Evolutionary conservation across 495 filamentous ascomycete species (phyloP).

Genomic region (Opeltia flavorubescens): DNA sequence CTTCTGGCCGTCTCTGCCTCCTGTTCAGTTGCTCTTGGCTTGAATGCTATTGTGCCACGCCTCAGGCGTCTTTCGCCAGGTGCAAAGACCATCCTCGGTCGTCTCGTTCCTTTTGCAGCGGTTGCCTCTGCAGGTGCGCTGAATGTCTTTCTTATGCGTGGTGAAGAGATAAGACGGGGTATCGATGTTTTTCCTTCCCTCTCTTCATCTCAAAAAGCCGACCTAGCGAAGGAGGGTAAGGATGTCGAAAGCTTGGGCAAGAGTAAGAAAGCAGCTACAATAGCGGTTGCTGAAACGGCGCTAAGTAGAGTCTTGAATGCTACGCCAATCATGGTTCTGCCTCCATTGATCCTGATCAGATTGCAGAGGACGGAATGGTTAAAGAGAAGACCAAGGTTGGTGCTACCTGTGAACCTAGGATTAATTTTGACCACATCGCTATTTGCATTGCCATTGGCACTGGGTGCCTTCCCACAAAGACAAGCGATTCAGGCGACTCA

Average conservation of each 20-base stretch:
- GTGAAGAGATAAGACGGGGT: constrained; percentile 81
- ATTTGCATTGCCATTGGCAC: constrained; percentile 69
- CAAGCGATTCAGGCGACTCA: constrained; percentile 59
- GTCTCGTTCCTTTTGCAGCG: constrained; percentile 89
- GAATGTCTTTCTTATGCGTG: constrained; percentile 96
- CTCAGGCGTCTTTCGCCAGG: constrained; percentile 60
- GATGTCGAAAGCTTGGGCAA: constrained; percentile 62
- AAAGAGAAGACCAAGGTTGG: constrained; percentile 52
- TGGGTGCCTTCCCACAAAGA: constrained; percentile 84
- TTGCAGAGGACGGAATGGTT: constrained; percentile 69
- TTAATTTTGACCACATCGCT: constrained; percentile 70
- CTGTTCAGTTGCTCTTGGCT: constrained; percentile 84
- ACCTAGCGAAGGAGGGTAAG: constrained; percentile 42
- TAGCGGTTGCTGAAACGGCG: constrained; percentile 88
- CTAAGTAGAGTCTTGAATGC: constrained; percentile 79
- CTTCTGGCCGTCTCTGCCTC: constrained; percentile 81
- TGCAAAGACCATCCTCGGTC: constrained; percentile 55
- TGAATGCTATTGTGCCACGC: constrained; percentile 79
- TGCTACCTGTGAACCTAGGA: constrained; percentile 68
- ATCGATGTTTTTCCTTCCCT: constrained; percentile 88
- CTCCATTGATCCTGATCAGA: constrained; percentile 68
- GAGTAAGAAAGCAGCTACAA: constrained; percentile 67
- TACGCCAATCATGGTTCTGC: constrained; percentile 92
- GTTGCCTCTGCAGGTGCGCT: constrained; percentile 80
- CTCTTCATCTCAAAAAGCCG: constrained; percentile 37